phyloP scores from a whole-genome alignment of 371 early-diverging fungal genomes.

The Syncephalastrum contaminatum region DNA sequence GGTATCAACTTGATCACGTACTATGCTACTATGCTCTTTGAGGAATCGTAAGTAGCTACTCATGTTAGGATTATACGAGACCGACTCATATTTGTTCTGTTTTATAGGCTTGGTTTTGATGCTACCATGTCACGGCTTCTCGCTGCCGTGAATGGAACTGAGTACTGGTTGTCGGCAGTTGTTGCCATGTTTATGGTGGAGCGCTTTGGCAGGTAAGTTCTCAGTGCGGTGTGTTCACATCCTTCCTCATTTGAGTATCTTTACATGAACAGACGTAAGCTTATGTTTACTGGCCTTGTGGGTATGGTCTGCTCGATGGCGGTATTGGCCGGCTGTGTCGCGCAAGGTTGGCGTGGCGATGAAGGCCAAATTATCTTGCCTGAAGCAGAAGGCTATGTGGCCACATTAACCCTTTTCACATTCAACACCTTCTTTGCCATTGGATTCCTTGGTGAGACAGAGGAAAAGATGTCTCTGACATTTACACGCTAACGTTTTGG shows the following conservation, averaged over 20 bases:
- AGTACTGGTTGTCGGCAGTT: conserved; percentile 19
- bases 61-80: too few relatives aligned
- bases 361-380: conserved; percentile 14
- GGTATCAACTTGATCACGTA: conserved; percentile 44
- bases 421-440: conserved; percentile 57
- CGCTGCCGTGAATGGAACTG: conserved; percentile 20
- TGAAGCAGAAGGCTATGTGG: conserved; percentile 21
- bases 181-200: conserved; percentile 19
- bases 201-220: conserved; percentile 14
- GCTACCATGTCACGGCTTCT: conserved; percentile 17
- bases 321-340: conserved; percentile 10
- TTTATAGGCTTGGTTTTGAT: conserved; percentile 13
- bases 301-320: conserved; percentile 19
- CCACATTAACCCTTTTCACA: conserved; percentile 36
- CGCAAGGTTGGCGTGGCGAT: conserved; percentile 10
- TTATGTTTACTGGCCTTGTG: conserved; percentile 18
- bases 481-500: too few relatives aligned
- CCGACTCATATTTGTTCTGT: too few relatives aligned
- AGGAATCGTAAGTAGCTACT: conserved; percentile 8
- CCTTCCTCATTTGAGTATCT: too few relatives aligned
- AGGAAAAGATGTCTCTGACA: too few relatives aligned
- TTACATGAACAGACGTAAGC: conserved; percentile 8
- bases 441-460: conserved; percentile 52
- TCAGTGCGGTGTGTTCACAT: too few relatives aligned
- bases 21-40: conserved; percentile 17